Percentiles rank a stretch among this genome's conserved stretches.
These are phyloP conservation scores for Annulohypoxylon maeteangense DNA, from an alignment of 495 filamentous ascomycete species.

Conservation along the genomic window DNA sequence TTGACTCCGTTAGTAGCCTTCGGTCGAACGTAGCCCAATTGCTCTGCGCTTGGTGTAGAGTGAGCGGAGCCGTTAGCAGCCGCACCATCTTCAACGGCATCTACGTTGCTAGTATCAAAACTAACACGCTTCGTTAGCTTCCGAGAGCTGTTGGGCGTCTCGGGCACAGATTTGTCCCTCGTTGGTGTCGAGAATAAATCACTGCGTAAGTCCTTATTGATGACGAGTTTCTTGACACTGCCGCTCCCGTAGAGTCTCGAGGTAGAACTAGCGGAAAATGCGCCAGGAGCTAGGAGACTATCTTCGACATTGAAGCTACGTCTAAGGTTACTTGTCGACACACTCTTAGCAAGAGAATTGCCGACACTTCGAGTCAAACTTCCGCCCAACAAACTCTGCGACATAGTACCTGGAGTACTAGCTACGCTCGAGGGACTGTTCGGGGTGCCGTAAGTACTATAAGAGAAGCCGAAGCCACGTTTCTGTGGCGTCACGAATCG, in stretches of 20 bases:
- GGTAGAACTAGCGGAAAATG: constrained; percentile 77
- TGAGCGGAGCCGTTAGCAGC: constrained; percentile 56
- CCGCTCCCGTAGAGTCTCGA: constrained; percentile 66
- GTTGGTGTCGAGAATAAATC: constrained; percentile 74
- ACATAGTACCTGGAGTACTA: constrained; percentile 74
- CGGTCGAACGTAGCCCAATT: constrained; percentile 74
- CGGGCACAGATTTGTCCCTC: constrained; percentile 55
- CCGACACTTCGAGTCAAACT: constrained; percentile 58
- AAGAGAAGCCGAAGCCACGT: constrained; percentile 85
- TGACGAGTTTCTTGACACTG: constrained; percentile 87
- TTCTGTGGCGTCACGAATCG: constrained; percentile 85
- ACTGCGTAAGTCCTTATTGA: constrained; percentile 84
- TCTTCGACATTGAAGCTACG: constrained; percentile 69
- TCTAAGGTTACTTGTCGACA: constrained; percentile 72
- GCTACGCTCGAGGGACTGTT: constrained; percentile 71
- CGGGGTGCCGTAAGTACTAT: constrained; percentile 87
- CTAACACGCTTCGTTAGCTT: constrained; percentile 86
- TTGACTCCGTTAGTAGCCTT: constrained; percentile 63
- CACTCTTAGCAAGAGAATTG: constrained; percentile 67
- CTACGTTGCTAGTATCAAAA: constrained; percentile 74
- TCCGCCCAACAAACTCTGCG: constrained; percentile 72
- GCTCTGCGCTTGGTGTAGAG: constrained; percentile 65
- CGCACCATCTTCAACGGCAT: constrained; percentile 52
- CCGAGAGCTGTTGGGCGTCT: constrained; percentile 62
- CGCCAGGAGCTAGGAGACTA: constrained; percentile 86